Evolutionary conservation across 352 stramenopile species (phyloP).

Genomic region (Pythium volutum): DNA sequence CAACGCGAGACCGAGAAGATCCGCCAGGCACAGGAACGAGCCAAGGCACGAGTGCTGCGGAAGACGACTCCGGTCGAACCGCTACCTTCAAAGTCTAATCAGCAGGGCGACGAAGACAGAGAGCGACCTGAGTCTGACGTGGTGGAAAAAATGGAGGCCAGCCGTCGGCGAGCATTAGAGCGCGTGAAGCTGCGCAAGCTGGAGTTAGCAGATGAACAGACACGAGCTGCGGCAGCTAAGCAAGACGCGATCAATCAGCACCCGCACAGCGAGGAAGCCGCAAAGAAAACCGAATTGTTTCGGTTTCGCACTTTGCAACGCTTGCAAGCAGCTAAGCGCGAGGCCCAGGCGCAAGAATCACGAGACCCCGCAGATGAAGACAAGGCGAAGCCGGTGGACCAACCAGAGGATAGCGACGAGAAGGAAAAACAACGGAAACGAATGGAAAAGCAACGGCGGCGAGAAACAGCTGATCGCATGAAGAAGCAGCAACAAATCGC

Average conservation of each 20-base stretch:
- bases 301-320: conserved; percentile 18
- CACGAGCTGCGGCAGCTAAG: conserved; percentile 3
- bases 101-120: background rate
- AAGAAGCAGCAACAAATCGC: conserved; percentile 37
- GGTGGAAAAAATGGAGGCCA: conserved; percentile 33
- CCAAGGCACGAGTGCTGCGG: conserved; percentile 37
- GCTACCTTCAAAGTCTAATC: conserved; percentile 23
- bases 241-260: conserved; percentile 3
- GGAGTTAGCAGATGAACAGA: conserved; percentile 5
- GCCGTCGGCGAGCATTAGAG: conserved; percentile 42
- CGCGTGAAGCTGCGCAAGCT: conserved; percentile 33
- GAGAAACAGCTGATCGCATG: conserved; percentile 49
- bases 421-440: conserved; percentile 26
- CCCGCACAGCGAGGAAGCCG: conserved; percentile 4
- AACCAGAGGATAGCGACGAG: conserved; percentile 26
- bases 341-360: conserved; percentile 4
- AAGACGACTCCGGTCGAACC: conserved; percentile 45
- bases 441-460: conserved; percentile 40
- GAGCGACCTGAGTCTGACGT: conserved; percentile 19
- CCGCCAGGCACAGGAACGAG: conserved; percentile 58
- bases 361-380: background rate
- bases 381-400: background rate
- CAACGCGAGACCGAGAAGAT: conserved; percentile 38
- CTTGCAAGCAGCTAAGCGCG: conserved; percentile 18
- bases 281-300: conserved; percentile 11